Evolutionary conservation across 139 green algal species (phyloP).

Genomic region (Micractinium sp.): DNA sequence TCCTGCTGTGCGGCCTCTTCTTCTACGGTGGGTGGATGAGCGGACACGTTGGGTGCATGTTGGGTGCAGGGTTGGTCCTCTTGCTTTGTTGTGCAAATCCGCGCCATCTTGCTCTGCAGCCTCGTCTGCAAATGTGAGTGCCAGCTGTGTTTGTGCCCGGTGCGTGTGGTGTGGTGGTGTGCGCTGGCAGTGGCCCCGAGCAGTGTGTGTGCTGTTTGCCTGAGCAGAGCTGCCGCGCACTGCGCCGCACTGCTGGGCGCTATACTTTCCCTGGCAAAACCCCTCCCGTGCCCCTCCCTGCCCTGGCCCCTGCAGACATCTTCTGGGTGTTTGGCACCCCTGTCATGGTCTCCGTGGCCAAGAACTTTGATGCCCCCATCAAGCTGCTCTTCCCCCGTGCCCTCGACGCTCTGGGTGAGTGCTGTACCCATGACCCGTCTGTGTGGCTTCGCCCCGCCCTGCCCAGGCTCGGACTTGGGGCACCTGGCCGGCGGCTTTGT

Average conservation of each 20-base stretch:
- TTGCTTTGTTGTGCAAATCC: not conserved
- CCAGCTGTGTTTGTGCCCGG: not conserved
- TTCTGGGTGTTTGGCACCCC: constrained; percentile 99
- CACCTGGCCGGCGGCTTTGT: no score
- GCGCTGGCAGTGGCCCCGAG: no score
- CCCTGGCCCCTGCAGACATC: constrained; percentile 96
- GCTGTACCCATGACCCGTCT: no score
- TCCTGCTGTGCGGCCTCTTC: constrained; percentile 93
- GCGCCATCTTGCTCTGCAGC: no score
- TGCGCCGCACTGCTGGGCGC: not conserved
- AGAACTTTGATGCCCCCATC: constrained; percentile 98
- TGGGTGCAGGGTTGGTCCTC: no score
- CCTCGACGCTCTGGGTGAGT: constrained; percentile 8
- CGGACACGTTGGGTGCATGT: not conserved
- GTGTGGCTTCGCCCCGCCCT: no score
- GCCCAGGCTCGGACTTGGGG: no score
- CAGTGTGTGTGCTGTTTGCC: not conserved
- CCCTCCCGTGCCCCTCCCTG: not conserved
- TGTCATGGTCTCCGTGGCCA: constrained; percentile 84
- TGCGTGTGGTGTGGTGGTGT: not conserved
- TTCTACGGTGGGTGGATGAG: constrained; percentile 53
- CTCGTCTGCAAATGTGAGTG: not conserved
- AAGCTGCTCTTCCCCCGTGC: constrained; percentile 92
- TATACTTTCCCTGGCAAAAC: not conserved
- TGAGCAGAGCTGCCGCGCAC: no score